These are phyloP conservation scores for Stachybotrys elegans DNA, from an alignment of 2,329 filamentous ascomycete species.

Conservation along the genomic window DNA sequence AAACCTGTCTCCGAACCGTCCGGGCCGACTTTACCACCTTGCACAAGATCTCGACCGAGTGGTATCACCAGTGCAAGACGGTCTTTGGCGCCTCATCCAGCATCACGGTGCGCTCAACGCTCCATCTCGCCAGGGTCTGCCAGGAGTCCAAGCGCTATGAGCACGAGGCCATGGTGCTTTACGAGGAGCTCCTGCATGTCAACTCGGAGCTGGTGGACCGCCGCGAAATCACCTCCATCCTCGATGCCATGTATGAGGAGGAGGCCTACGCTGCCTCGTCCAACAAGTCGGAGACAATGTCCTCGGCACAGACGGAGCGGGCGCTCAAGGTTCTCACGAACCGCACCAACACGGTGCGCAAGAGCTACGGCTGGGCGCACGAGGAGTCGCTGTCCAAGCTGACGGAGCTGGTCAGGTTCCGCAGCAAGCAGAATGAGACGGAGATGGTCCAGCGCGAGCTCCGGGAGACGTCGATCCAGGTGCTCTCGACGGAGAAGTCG, in stretches of 20 bases:
- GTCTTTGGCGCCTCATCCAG: conserved; percentile 26
- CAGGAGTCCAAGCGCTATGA: conserved; percentile 30
- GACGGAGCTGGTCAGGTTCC: conserved; percentile 27
- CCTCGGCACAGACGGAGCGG: conserved; percentile 21
- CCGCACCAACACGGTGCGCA: conserved; percentile 21
- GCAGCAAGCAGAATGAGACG: conserved; percentile 25
- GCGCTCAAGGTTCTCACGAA: conserved; percentile 23
- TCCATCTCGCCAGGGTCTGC: conserved; percentile 28
- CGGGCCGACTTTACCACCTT: conserved; percentile 23
- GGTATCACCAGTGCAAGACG: conserved; percentile 25
- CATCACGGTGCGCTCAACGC: conserved; percentile 29
- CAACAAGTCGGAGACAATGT: conserved; percentile 16
- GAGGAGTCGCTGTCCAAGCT: conserved; percentile 30
- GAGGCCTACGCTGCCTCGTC: conserved; percentile 19
- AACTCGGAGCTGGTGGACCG: conserved; percentile 25
- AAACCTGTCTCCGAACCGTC: conserved; percentile 25
- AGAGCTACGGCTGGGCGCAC: conserved; percentile 31
- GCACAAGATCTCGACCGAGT: conserved; percentile 27
- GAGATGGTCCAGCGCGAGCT: conserved; percentile 25
- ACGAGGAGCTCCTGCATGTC: conserved; percentile 28
- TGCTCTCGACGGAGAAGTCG: conserved; percentile 25
- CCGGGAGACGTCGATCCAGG: conserved; percentile 24
- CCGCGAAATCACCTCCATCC: conserved; percentile 24
- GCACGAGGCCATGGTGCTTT: conserved; percentile 26
- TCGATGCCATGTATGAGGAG: conserved; percentile 32